Evolutionary conservation across 768 basidiomycete species (phyloP), one percentile per base, ranked within the genome.

Genomic region (Tricholoma flavovirens): DNA sequence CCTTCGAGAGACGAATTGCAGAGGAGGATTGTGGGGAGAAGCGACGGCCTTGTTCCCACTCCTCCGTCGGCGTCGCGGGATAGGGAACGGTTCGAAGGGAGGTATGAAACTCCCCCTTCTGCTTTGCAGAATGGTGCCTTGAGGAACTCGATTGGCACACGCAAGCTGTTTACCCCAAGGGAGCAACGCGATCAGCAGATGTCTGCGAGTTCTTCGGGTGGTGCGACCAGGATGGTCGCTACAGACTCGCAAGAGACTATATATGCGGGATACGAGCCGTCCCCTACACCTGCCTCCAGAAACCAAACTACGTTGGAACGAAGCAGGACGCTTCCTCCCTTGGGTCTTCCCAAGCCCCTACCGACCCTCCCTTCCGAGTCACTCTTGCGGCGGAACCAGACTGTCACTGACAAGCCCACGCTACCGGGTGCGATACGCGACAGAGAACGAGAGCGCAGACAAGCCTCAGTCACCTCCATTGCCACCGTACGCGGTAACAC

Each of bases 331-430:
- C 65, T 84, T 5, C 77, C 82, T 2, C 68, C 79, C 7, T 64
- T 86, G 21, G 60, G 77, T 2, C 81, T 85, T 3, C 82, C 86
- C 0, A 79, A 81, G 42, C 83, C 86, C 0, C 72, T 86, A 2
- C 78, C 84, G 1, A 72, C 75, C 21, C 75, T 85, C 9, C 83
- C 83, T 0, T 85, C 85, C 2, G 86, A 66, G 10, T 60, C 19
- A 15, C 29, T 49, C 3, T 26, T 65, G 11, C 64, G 68, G 43
- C 63, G 65, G 7, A 67, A 60, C 52, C 54, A 64, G 17, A 55
- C 58, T 19, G 50, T 59, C 11, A 46, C 51, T 3, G 59, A 51
- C 43, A 63, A 58, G 21, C 40, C 60, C 22, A 51, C 54, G 35
- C 35, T 29, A n/a, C 83, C 82, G 4, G 64, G 82, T 61, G 69